A percentile compares a stretch with the other conserved stretches of the same genome.
Conservation (phyloP, 345 rosid species). For the Boechera stricta region DNA sequence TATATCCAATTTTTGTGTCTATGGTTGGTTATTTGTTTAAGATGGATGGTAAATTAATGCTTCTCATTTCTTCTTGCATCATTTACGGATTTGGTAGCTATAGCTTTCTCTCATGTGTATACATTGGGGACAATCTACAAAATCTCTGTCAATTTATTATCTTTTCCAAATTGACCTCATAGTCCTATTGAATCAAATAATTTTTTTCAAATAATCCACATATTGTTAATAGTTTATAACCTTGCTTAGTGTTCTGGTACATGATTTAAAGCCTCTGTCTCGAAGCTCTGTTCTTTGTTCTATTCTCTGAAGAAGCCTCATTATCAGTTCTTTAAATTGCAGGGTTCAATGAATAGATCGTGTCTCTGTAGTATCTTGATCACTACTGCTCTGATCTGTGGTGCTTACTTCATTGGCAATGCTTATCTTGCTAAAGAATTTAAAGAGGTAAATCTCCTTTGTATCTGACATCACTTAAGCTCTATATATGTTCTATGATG, state of each 20-base stretch:
- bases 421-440: conserved; percentile 55
- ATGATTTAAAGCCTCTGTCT: conserved; percentile 4
- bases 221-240: not conserved
- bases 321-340: conserved; percentile 18
- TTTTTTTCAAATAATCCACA: not conserved
- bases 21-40: conserved; percentile 2
- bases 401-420: conserved; percentile 65
- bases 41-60: not conserved
- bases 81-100: not conserved
- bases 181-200: not conserved
- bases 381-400: conserved; percentile 55
- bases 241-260: not conserved
- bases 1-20: not conserved
- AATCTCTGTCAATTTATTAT: not conserved
- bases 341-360: conserved; percentile 58
- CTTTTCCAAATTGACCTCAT: not conserved
- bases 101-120: not conserved
- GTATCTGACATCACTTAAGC: not conserved
- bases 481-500: not conserved
- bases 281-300: conserved; percentile 12
- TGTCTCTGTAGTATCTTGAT: conserved; percentile 61
- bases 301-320: not conserved
- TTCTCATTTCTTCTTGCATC: conserved; percentile 20
- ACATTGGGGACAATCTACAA: not conserved
- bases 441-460: conserved; percentile 57